These are phyloP conservation scores for Globisporangium rhizosaccharum DNA, from an alignment of 352 stramenopile species.

Conservation along the genomic window DNA sequence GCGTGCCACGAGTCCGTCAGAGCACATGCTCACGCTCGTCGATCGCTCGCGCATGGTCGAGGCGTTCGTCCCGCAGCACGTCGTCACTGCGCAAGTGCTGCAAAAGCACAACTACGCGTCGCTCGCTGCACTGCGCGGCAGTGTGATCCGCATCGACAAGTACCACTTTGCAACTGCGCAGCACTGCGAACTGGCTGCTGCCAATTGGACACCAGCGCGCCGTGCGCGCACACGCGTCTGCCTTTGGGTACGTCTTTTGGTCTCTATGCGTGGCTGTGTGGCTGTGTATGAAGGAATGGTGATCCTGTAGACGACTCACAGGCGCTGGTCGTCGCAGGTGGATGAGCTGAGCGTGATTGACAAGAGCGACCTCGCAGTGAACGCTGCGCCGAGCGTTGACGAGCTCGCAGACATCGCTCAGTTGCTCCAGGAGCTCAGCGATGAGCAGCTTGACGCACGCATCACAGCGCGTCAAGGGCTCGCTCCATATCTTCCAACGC, in stretches of 20 bases:
- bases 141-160: slow-evolving; percentile 45
- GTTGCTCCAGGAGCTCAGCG: slow-evolving; percentile 20
- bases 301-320: background rate
- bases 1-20: slow-evolving; percentile 28
- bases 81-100: slow-evolving; percentile 14
- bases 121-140: slow-evolving; percentile 39
- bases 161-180: slow-evolving; percentile 53
- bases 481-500: background rate
- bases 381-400: slow-evolving; percentile 25
- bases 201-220: slow-evolving; percentile 1
- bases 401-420: slow-evolving; percentile 20
- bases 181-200: slow-evolving; percentile 20
- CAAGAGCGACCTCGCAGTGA: slow-evolving; percentile 39
- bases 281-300: background rate
- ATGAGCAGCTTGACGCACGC: slow-evolving; percentile 33
- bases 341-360: slow-evolving; percentile 50
- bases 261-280: slow-evolving; percentile 1
- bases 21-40: slow-evolving; percentile 40
- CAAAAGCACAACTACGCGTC: slow-evolving; percentile 24
- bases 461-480: slow-evolving; percentile 46
- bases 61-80: slow-evolving; percentile 36
- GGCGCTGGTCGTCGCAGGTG: slow-evolving; percentile 7
- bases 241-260: slow-evolving; percentile 19
- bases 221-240: slow-evolving; percentile 20
- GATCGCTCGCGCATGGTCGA: slow-evolving; percentile 41